Conservation (phyloP, 805 yeast genomes). For the Maudiozyma bulderi region DNA sequence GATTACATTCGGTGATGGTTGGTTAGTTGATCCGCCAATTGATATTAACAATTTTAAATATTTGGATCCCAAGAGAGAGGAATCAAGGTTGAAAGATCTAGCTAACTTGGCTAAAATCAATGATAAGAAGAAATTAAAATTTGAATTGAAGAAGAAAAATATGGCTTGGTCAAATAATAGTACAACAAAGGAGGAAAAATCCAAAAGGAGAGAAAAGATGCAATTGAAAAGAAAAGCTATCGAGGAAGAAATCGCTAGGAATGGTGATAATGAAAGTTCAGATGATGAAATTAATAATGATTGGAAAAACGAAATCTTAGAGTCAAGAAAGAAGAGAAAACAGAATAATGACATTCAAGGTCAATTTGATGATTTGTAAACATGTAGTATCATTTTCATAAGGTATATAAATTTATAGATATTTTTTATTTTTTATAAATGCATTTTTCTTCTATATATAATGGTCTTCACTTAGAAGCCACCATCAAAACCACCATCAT, state of each 20-base stretch:
- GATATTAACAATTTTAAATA: constrained; percentile 64
- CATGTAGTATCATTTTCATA: background rate
- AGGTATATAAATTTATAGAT: background rate
- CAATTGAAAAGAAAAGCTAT: constrained; percentile 47
- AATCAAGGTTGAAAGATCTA: constrained; percentile 47
- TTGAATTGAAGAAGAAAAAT: constrained; percentile 42
- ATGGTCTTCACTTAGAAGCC: constrained; percentile 4
- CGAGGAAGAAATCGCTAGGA: constrained; percentile 38
- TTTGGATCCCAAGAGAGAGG: constrained; percentile 55
- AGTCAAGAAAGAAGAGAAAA: constrained; percentile 45
- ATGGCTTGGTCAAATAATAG: constrained; percentile 73
- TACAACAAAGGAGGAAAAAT: constrained; percentile 51
- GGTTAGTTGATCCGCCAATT: constrained; percentile 50
- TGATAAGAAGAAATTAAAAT: constrained; percentile 32
- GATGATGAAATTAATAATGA: constrained; percentile 48
- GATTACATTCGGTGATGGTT: constrained; percentile 44
- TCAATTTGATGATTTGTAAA: constrained; percentile 48
- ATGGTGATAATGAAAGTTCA: constrained; percentile 33
- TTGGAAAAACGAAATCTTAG: constrained; percentile 78
- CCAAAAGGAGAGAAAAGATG: constrained; percentile 57
- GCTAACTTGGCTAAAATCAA: constrained; percentile 34
- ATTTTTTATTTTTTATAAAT: background rate
- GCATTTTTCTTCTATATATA: background rate
- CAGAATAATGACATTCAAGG: constrained; percentile 38
- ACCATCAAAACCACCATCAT: constrained; percentile 12